A percentile compares a stretch with the other conserved stretches of the same genome.
These are phyloP conservation scores for Capsicum baccatum DNA, from an alignment of 257 asterid species.

Conservation along the genomic window DNA sequence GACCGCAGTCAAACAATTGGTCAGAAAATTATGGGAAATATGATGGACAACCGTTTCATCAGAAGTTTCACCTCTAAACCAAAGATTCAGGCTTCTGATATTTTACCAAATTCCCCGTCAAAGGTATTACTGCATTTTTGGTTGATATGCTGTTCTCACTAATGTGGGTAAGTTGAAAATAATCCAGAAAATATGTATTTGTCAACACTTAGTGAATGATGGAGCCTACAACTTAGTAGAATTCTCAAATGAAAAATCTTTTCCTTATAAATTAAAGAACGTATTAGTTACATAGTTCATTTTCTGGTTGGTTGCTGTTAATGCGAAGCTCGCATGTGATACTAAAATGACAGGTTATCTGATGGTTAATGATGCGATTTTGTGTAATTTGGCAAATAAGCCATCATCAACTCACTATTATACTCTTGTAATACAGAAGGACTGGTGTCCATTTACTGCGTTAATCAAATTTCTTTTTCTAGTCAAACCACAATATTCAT, in stretches of 20 bases:
- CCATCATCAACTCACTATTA: neutral
- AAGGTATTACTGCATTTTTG: constrained; percentile 55
- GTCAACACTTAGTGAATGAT: neutral
- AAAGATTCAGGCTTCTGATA: constrained; percentile 59
- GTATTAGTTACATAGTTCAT: neutral
- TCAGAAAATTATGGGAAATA: constrained; percentile 91
- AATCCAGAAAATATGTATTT: neutral
- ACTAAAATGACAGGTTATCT: neutral
- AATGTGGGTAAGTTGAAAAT: neutral
- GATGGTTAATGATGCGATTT: constrained; percentile 1
- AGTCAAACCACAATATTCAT: constrained; percentile 6
- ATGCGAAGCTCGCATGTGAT: neutral
- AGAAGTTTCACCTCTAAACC: constrained; percentile 88
- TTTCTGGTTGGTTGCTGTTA: constrained; percentile 7
- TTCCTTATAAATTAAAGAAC: neutral
- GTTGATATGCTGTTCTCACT: neutral
- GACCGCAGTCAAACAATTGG: constrained; percentile 93
- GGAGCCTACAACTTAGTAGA: neutral
- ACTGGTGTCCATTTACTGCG: neutral
- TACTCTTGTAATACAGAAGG: neutral
- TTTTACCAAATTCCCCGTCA: constrained; percentile 68
- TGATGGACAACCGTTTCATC: constrained; percentile 83
- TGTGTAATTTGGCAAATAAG: neutral
- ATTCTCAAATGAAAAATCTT: neutral
- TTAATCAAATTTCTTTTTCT: neutral